These are phyloP conservation scores for Microsporum ferrugineum DNA, from an alignment of 2,329 filamentous ascomycete genomes.

Conservation along the genomic window DNA sequence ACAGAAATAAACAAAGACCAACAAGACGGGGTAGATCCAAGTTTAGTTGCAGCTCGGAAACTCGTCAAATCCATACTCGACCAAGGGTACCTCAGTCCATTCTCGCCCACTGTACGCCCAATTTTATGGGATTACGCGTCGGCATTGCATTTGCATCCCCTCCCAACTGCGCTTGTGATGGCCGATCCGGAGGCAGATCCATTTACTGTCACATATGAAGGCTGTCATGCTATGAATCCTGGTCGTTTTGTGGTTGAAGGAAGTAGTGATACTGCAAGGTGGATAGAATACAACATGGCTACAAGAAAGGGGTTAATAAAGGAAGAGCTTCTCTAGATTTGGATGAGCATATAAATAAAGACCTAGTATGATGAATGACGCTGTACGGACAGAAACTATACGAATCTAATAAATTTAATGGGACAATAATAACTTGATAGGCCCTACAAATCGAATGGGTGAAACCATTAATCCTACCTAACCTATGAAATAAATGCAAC, in stretches of 20 bases:
- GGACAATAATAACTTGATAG: background rate
- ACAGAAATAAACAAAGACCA: constrained; percentile 7
- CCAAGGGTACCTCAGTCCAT: constrained; percentile 80
- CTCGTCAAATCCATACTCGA: constrained; percentile 86
- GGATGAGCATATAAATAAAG: background rate
- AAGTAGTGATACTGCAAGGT: constrained; percentile 57
- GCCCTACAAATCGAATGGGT: background rate
- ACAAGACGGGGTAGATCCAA: background rate
- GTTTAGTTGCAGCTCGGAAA: constrained; percentile 48
- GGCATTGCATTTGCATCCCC: constrained; percentile 69
- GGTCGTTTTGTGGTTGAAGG: constrained; percentile 62
- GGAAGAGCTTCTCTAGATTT: background rate
- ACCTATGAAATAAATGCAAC: background rate
- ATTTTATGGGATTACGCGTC: constrained; percentile 81
- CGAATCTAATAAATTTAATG: background rate
- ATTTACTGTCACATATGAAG: constrained; percentile 85
- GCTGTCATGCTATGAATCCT: constrained; percentile 92
- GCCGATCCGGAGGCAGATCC: constrained; percentile 70
- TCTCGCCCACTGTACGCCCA: constrained; percentile 65
- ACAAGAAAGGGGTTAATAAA: background rate
- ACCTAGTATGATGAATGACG: background rate
- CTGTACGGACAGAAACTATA: background rate
- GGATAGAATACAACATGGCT: constrained; percentile 75
- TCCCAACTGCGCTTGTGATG: constrained; percentile 73
- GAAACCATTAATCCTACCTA: background rate